Conservation (phyloP, 202 grass and related monocot species). For the Carex arenaria region DNA sequence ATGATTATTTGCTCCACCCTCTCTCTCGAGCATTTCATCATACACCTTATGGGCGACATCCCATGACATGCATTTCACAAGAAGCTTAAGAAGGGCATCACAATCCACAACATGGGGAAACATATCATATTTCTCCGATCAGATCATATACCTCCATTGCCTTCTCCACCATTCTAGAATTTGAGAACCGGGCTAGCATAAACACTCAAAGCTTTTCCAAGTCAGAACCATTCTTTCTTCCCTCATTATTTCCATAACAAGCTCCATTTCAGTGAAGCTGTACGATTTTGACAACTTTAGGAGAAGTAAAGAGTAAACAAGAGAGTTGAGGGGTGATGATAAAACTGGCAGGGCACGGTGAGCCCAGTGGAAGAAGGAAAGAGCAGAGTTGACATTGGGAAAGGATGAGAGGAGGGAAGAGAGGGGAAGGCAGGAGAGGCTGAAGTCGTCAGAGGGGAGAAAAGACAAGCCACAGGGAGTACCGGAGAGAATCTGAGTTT, state of each 20-base stretch:
- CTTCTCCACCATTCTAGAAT: slow-evolving; percentile 21
- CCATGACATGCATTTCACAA: slow-evolving; percentile 34
- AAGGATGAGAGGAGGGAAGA: slow-evolving; percentile 7
- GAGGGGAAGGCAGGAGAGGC: background rate
- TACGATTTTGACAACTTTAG: background rate
- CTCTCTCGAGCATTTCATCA: slow-evolving; percentile 54
- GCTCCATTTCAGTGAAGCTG: slow-evolving; percentile 4
- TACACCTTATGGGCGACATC: slow-evolving; percentile 39
- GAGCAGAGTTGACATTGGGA: slow-evolving; percentile 19
- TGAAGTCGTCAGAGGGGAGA: too few relatives aligned
- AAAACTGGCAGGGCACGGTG: background rate
- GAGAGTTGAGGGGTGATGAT: background rate
- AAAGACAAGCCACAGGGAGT: too few relatives aligned
- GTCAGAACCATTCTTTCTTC: background rate
- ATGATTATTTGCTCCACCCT: background rate
- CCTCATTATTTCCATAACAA: slow-evolving; percentile 8
- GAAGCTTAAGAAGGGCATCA: slow-evolving; percentile 44
- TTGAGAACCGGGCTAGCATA: slow-evolving; percentile 14
- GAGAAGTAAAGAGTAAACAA: slow-evolving; percentile 20
- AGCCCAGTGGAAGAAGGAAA: slow-evolving; percentile 30
- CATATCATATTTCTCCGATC: slow-evolving; percentile 19
- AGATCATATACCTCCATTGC: slow-evolving; percentile 20
- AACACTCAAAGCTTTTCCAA: slow-evolving; percentile 10
- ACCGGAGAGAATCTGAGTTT: too few relatives aligned
- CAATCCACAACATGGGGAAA: slow-evolving; percentile 34